Evolutionary conservation across 1,139 yeast species (phyloP).

Genomic region (Geotrichum aggregatum): DNA sequence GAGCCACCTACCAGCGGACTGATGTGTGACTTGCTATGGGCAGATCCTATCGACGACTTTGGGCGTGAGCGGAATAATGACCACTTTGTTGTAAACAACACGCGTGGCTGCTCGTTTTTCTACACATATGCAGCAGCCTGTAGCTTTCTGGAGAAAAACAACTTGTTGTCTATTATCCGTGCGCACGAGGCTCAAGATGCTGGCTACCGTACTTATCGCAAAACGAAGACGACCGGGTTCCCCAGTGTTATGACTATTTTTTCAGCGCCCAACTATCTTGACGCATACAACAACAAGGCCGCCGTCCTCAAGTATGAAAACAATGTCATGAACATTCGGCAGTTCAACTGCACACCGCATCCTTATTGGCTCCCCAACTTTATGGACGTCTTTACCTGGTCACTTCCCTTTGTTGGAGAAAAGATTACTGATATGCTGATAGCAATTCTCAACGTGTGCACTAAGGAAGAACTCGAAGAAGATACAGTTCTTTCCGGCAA

Average conservation of each 20-base stretch:
- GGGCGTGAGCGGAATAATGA: constrained; percentile 63
- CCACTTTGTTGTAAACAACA: constrained; percentile 62
- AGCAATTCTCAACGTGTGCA: constrained; percentile 84
- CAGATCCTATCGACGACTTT: constrained; percentile 88
- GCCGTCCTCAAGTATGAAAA: constrained; percentile 87
- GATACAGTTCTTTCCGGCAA: constrained; percentile 43
- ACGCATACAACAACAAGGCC: constrained; percentile 90
- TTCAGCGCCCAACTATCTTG: constrained; percentile 94
- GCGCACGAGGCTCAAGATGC: constrained; percentile 99
- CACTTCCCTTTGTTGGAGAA: constrained; percentile 95
- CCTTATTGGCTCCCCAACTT: constrained; percentile 97
- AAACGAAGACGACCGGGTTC: constrained; percentile 83
- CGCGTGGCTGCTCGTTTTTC: constrained; percentile 90
- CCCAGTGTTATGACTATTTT: constrained; percentile 89
- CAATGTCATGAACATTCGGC: constrained; percentile 92
- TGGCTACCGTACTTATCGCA: constrained; percentile 90
- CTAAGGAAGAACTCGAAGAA: constrained; percentile 88
- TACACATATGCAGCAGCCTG: constrained; percentile 84
- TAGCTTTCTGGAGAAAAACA: constrained; percentile 72
- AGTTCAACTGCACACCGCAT: constrained; percentile 88
- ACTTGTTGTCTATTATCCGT: constrained; percentile 75
- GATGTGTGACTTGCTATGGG: constrained; percentile 95
- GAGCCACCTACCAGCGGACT: constrained; percentile 94
- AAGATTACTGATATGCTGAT: constrained; percentile 92
- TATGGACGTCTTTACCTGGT: constrained; percentile 98